Conservation (phyloP, 495 filamentous ascomycete species). For the Penicillium parvum region DNA sequence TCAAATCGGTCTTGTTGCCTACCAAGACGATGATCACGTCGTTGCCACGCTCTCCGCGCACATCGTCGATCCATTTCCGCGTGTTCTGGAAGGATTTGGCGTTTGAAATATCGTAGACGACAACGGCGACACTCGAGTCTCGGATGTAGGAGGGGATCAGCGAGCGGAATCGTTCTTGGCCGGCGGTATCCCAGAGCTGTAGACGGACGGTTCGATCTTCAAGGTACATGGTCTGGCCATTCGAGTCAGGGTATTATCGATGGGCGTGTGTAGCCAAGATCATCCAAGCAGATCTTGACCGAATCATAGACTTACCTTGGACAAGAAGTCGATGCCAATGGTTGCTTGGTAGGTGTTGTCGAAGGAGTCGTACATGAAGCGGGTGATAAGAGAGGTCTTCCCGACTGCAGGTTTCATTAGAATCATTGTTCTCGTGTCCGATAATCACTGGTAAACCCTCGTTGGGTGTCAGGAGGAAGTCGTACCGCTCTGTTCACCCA, state of each 20-base stretch:
- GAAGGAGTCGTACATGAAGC: slow-evolving; percentile 99
- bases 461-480: neutral
- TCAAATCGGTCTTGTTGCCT: slow-evolving; percentile 98
- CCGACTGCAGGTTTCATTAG: slow-evolving; percentile 60
- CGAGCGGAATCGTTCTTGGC: slow-evolving; percentile 94
- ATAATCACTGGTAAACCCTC: neutral
- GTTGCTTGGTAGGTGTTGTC: slow-evolving; percentile 99
- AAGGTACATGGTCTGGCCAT: slow-evolving; percentile 89
- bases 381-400: slow-evolving; percentile 96
- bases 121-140: slow-evolving; percentile 93
- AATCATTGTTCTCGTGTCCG: neutral
- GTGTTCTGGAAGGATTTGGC: slow-evolving; percentile 96
- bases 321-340: slow-evolving; percentile 98
- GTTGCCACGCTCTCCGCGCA: slow-evolving; percentile 91
- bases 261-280: neutral
- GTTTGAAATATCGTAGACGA: slow-evolving; percentile 98
- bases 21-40: slow-evolving; percentile 98
- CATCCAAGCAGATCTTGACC: neutral
- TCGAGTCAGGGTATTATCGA: neutral
- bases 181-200: slow-evolving; percentile 97
- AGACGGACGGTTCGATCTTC: slow-evolving; percentile 96
- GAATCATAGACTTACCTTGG: slow-evolving; percentile 63
- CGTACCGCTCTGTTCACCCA: slow-evolving; percentile 96
- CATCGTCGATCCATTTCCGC: slow-evolving; percentile 98
- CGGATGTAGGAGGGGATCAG: slow-evolving; percentile 97